Evolutionary conservation across 2,329 filamentous ascomycete species (phyloP).

Genomic region (Simplicillium aogashimaense): DNA sequence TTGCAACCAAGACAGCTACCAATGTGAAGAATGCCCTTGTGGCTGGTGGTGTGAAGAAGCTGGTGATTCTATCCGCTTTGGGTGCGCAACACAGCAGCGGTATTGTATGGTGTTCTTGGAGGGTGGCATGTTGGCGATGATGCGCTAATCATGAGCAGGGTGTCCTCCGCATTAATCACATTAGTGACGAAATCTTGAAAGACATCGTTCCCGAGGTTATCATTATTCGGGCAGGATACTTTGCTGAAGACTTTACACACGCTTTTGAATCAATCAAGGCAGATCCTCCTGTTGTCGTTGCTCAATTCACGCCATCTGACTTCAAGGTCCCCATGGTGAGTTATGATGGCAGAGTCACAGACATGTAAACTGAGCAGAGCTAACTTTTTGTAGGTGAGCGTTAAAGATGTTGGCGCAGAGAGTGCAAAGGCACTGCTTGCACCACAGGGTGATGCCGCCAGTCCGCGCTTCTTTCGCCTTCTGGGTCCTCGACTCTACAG

Average conservation of each 20-base stretch:
- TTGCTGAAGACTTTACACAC: too few relatives aligned
- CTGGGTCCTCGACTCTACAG: conserved; percentile 19
- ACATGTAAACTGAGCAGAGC: neutral
- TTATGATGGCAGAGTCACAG: too few relatives aligned
- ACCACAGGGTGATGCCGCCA: conserved; percentile 2
- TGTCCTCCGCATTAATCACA: too few relatives aligned
- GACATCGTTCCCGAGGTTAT: too few relatives aligned
- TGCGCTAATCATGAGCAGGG: too few relatives aligned
- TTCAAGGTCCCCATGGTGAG: too few relatives aligned
- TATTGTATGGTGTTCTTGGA: conserved; percentile 13
- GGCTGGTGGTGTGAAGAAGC: conserved; percentile 8
- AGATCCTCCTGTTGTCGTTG: too few relatives aligned
- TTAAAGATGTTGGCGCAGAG: conserved; percentile 16
- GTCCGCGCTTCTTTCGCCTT: conserved; percentile 12
- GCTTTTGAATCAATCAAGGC: too few relatives aligned
- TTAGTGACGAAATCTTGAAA: too few relatives aligned
- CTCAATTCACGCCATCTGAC: too few relatives aligned
- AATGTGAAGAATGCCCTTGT: conserved; percentile 15
- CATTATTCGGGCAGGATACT: too few relatives aligned
- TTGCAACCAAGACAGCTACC: conserved; percentile 12
- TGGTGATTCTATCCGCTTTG: conserved; percentile 18
- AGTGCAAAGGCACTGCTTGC: conserved; percentile 15
- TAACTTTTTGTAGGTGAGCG: conserved; percentile 14
- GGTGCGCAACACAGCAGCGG: conserved; percentile 18
- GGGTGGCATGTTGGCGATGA: neutral